phyloP scores from a whole-genome alignment of 257 asterid species.

The Plectranthus barbatus region DNA sequence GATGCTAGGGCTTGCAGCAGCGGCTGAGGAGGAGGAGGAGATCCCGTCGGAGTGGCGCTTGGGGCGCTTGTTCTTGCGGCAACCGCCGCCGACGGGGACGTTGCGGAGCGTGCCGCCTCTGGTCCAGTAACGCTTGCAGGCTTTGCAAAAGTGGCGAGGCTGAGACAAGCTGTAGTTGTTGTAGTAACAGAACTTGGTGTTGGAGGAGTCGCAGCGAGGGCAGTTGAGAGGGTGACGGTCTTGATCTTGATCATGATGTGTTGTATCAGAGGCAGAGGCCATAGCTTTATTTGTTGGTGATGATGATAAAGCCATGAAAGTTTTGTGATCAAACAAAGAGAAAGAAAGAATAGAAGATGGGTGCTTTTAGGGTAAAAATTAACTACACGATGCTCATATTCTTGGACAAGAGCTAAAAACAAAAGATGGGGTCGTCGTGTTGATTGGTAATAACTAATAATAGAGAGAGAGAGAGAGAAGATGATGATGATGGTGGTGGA shows the following conservation, averaged over 20 bases:
- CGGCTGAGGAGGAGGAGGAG: neutral
- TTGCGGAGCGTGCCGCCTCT: conserved; percentile 55
- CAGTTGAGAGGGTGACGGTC: conserved; percentile 36
- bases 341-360: conserved; percentile 6
- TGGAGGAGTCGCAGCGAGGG: conserved; percentile 58
- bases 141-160: conserved; percentile 57
- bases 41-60: conserved; percentile 32
- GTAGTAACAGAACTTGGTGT: conserved; percentile 57
- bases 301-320: conserved; percentile 34
- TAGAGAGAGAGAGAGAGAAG: conserved; percentile 35
- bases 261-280: too few relatives aligned
- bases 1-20: conserved; percentile 8
- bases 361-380: conserved; percentile 32
- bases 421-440: conserved; percentile 62
- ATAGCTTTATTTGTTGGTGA: conserved; percentile 17
- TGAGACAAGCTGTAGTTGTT: conserved; percentile 59
- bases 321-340: conserved; percentile 26
- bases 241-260: too few relatives aligned
- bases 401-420: conserved; percentile 79
- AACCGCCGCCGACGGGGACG: conserved; percentile 59
- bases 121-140: conserved; percentile 62
- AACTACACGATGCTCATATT: conserved; percentile 48
- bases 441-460: conserved; percentile 30
- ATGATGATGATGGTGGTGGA: conserved; percentile 34
- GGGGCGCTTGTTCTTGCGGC: conserved; percentile 44